These are phyloP conservation scores for Ogataea salicorniae DNA, from an alignment of 805 yeast genomes.

Conservation along the genomic window DNA sequence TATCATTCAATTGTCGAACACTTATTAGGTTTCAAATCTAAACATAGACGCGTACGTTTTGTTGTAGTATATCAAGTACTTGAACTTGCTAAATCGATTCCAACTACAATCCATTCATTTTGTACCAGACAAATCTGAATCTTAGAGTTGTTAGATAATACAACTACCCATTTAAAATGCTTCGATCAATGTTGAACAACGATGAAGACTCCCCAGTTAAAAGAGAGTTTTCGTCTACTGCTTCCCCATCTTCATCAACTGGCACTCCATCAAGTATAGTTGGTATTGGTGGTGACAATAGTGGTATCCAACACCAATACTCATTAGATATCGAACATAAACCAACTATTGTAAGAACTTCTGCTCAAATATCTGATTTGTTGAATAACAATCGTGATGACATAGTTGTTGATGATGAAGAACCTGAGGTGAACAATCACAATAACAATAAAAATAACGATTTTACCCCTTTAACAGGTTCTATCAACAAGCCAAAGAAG, in stretches of 20 bases:
- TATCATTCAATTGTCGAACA: too few species aligned
- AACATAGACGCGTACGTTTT: too few species aligned
- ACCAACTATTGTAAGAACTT: background rate
- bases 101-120: too few species aligned
- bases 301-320: conserved; percentile 6
- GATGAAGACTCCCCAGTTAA: conserved; percentile 11
- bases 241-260: background rate
- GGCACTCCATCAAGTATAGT: background rate
- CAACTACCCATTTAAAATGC: conserved; percentile 3
- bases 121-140: too few species aligned
- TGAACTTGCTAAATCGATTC: too few species aligned
- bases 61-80: too few species aligned
- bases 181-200: conserved; percentile 14
- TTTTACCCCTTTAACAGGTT: background rate
- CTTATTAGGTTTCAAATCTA: too few species aligned
- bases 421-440: background rate
- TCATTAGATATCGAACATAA: background rate
- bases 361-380: conserved; percentile 8
- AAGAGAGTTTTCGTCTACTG: conserved; percentile 14
- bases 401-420: conserved; percentile 2
- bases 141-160: too few species aligned
- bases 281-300: conserved; percentile 3
- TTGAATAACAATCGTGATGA: conserved; percentile 1
- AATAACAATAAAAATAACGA: background rate
- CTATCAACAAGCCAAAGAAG: conserved; percentile 4